These are phyloP conservation scores for Vaccinium myrtillus DNA, from an alignment of 148 eudicot species.

Conservation along the genomic window DNA sequence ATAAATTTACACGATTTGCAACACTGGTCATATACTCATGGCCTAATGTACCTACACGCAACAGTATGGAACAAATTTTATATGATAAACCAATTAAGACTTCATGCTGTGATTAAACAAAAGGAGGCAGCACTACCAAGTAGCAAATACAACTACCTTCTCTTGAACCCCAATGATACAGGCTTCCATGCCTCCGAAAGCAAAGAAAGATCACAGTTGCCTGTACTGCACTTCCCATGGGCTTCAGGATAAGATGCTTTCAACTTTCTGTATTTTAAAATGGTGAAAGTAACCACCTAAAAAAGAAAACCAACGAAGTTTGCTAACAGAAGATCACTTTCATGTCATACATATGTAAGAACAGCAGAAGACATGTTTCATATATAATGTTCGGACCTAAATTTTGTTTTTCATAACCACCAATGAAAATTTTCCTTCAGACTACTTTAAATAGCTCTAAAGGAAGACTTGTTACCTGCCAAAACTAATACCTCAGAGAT, in stretches of 20 bases:
- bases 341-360: background rate
- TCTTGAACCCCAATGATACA: slow-evolving; percentile 79
- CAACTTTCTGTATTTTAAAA: slow-evolving; percentile 65
- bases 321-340: background rate
- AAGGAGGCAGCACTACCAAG: background rate
- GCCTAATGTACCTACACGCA: background rate
- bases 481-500: background rate
- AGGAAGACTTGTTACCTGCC: slow-evolving; percentile 1
- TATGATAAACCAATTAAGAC: background rate
- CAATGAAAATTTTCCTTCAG: background rate
- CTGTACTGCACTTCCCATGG: slow-evolving; percentile 28
- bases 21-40: background rate
- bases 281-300: slow-evolving; percentile 71
- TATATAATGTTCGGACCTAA: background rate
- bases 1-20: background rate
- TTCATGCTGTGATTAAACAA: slow-evolving; percentile 4
- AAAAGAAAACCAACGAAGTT: slow-evolving; percentile 19
- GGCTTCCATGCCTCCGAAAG: slow-evolving; percentile 95
- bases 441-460: background rate
- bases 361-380: background rate
- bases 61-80: background rate
- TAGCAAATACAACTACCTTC: slow-evolving; percentile 46
- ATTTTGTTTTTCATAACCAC: background rate
- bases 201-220: slow-evolving; percentile 34
- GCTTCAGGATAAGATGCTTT: slow-evolving; percentile 41